A percentile compares a stretch with the other conserved stretches of the same genome.
Conservation (phyloP, 331 rosid species). For the Quercus tomentella region DNA sequence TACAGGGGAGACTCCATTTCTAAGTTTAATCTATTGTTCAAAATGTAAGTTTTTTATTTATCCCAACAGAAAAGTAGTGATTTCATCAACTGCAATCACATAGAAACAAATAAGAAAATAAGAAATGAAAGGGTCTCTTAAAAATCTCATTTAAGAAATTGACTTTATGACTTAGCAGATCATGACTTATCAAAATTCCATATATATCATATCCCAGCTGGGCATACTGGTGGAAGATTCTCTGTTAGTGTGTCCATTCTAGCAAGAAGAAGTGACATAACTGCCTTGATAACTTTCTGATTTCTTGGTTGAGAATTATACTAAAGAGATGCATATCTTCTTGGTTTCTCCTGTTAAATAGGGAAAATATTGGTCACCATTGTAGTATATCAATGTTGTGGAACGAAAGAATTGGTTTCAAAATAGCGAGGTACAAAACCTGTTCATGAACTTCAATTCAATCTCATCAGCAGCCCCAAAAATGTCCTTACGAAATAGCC, state of each 20-base stretch:
- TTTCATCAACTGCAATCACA: not conserved
- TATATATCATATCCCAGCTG: not conserved
- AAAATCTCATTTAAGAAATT: not conserved
- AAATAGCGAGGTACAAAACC: conserved; percentile 24
- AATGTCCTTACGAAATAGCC: conserved; percentile 55
- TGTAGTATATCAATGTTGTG: conserved; percentile 4
- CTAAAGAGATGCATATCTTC: conserved; percentile 82
- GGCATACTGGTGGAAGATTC: not conserved
- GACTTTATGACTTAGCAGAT: not conserved
- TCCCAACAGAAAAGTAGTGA: not conserved
- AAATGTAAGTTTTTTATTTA: not conserved
- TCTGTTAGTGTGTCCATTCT: not conserved
- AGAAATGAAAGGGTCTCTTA: not conserved
- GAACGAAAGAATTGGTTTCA: conserved; percentile 3
- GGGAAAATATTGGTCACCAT: conserved; percentile 4
- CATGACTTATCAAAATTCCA: not conserved
- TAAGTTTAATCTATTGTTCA: not conserved
- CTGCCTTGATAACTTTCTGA: conserved; percentile 82
- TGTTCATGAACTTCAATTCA: conserved; percentile 57
- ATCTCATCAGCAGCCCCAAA: conserved; percentile 55
- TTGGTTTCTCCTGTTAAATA: conserved; percentile 67
- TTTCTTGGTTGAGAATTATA: conserved; percentile 84
- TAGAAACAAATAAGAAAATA: not conserved
- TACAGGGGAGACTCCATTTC: not conserved
- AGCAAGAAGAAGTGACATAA: conserved; percentile 29